Evolutionary conservation across 1,284 basidiomycete genomes (phyloP), one percentile per base, ranked within the genome.

Genomic region (Salmacisia buchloeana): DNA sequence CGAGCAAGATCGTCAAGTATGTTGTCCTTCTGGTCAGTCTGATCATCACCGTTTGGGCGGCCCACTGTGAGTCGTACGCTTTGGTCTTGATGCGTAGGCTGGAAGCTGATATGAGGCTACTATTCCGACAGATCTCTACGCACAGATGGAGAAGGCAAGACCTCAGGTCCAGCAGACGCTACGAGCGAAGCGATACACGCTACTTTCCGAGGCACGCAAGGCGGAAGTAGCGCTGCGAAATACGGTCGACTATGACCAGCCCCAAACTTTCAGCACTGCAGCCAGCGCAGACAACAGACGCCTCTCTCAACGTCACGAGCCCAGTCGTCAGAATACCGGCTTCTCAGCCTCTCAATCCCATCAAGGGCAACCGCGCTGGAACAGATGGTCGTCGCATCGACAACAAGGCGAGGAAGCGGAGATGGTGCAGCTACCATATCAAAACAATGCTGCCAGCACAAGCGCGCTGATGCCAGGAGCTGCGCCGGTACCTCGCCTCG

Each of bases 81-180:
- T n/a, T n/a, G n/a, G n/a, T n/a, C n/a, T n/a, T n/a, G n/a, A n/a
- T n/a, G n/a, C n/a, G n/a, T n/a, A n/a, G n/a, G n/a, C n/a, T n/a
- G n/a, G n/a, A n/a, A n/a, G n/a, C n/a, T n/a, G n/a, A n/a, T n/a
- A n/a, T n/a, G n/a, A n/a, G n/a, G n/a, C n/a, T n/a, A n/a, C n/a
- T n/a, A n/a, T n/a, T n/a, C n/a, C n/a, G n/a, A 7, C 49, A 54
- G 49, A 89, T 78, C 89, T 94, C 72, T 86, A 86, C 72, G 82
- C 80, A 60, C 80, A 87, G 80, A 91, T 94, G 86, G 86, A 88
- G 74, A 83, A 85, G 70, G 88, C 86, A 29, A 89, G 91, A 70
- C 85, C 88, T 0, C 77, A 81, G 1, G 86, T 94, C 7, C 70
- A 70, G 35, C 38, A 36, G 1, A 58, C 46, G 43, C 87, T 94